Percentiles rank a stretch among this genome's conserved stretches.
Evolutionary conservation across 176 grass and related monocot genomes (phyloP).

Genomic region (Ensete ventricosum): DNA sequence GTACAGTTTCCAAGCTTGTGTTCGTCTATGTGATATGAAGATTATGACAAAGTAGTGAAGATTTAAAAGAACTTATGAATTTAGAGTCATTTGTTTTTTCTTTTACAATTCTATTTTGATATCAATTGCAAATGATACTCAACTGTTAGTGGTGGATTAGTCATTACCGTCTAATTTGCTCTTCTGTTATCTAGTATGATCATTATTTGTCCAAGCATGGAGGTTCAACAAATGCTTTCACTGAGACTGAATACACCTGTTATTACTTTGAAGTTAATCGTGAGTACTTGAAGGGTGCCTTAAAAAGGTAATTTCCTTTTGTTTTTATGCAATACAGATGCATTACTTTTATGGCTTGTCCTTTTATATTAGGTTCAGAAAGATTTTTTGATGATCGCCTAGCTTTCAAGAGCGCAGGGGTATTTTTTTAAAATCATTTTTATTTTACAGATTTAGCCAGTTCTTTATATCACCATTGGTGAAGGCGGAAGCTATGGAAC

Average conservation of each 20-base stretch:
- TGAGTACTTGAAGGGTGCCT: slow-evolving; percentile 69
- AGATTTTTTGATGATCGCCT: neutral
- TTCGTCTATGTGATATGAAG: neutral
- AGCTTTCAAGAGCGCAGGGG: slow-evolving; percentile 14
- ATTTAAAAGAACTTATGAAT: neutral
- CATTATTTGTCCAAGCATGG: slow-evolving; percentile 90
- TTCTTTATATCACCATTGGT: slow-evolving; percentile 97
- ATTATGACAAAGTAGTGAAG: neutral
- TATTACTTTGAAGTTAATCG: slow-evolving; percentile 88
- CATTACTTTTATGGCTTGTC: neutral
- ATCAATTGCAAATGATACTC: neutral
- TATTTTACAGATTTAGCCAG: slow-evolving; percentile 62
- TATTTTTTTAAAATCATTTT: slow-evolving; percentile 28
- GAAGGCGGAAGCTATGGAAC: slow-evolving; percentile 93
- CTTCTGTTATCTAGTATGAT: slow-evolving; percentile 55
- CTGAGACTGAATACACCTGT: slow-evolving; percentile 89
- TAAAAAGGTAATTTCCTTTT: slow-evolving; percentile 56
- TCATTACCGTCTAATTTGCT: neutral
- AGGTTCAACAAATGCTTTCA: slow-evolving; percentile 90
- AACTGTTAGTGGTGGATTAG: neutral
- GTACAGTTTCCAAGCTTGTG: neutral
- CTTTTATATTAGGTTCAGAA: neutral
- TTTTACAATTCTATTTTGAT: neutral
- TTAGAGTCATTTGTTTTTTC: neutral
- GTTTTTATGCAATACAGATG: neutral